phyloP scores from a whole-genome alignment of 768 basidiomycete genomes.

The Austroboletus eburneus region DNA sequence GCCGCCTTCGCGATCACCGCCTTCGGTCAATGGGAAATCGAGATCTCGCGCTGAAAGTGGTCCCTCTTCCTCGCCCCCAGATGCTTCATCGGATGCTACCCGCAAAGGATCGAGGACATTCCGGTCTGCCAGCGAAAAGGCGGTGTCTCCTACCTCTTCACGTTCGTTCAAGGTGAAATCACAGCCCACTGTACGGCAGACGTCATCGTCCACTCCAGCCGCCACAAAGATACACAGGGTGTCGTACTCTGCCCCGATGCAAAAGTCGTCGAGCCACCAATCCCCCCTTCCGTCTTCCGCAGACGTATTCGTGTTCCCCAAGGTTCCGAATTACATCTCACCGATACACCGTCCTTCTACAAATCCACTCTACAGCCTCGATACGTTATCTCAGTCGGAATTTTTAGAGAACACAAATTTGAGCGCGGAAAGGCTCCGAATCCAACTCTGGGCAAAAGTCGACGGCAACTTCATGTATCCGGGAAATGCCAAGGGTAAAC shows the following conservation, averaged over 20 bases:
- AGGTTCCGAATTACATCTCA: constrained; percentile 68
- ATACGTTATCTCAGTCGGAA: constrained; percentile 46
- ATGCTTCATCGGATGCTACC: constrained; percentile 1
- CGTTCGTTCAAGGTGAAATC: constrained; percentile 19
- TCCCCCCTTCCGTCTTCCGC: constrained; percentile 18
- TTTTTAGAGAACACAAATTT: constrained; percentile 54
- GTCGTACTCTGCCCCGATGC: constrained; percentile 23
- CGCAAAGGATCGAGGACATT: constrained; percentile 14
- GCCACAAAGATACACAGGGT: constrained; percentile 18
- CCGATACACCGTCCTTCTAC: constrained; percentile 78
- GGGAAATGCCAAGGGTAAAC: constrained; percentile 42
- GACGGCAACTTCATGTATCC: constrained; percentile 9
- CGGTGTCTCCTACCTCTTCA: constrained; percentile 5
- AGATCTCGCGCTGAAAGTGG: constrained; percentile 27
- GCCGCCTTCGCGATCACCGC: constrained; percentile 23
- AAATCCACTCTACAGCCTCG: constrained; percentile 69
- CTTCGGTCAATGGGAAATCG: constrained; percentile 20
- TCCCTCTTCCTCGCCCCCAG: constrained; percentile 11
- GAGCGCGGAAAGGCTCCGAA: constrained; percentile 46
- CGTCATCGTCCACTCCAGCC: constrained; percentile 13
- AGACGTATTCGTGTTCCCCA: constrained; percentile 10
- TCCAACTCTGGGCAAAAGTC: constrained; percentile 58
- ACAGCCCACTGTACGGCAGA: constrained; percentile 13
- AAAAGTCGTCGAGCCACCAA: constrained; percentile 25
- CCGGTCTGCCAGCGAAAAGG: constrained; percentile 18